Evolutionary conservation across 441 rosid species (phyloP).

Genomic region (Geranium incanum): DNA sequence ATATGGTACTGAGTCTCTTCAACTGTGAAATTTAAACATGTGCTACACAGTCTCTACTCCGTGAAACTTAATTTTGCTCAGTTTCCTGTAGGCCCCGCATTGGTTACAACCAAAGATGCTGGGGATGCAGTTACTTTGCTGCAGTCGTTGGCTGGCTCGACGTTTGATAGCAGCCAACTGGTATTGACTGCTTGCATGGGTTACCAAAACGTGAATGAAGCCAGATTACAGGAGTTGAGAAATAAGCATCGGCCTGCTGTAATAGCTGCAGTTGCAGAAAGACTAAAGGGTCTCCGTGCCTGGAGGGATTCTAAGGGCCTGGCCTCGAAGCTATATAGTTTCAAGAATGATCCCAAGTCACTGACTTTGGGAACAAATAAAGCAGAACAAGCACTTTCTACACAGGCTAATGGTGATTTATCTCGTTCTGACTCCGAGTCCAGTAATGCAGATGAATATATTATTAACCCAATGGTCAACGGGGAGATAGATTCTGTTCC

Average conservation of each 20-base stretch:
- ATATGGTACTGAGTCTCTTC: conserved; percentile 57
- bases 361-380: conserved; percentile 11
- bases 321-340: conserved; percentile 75
- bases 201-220: conserved; percentile 82
- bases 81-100: conserved; percentile 76
- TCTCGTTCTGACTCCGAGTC: conserved; percentile 71
- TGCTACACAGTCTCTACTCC: background rate
- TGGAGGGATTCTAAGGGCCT: conserved; percentile 43
- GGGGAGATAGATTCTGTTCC: conserved; percentile 66
- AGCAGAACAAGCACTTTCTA: conserved; percentile 24
- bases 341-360: conserved; percentile 35
- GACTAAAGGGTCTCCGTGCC: conserved; percentile 89
- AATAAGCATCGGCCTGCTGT: conserved; percentile 83
- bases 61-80: conserved; percentile 29
- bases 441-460: conserved; percentile 66
- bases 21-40: too few species aligned
- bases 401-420: conserved; percentile 50
- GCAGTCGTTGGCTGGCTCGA: conserved; percentile 91
- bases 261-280: conserved; percentile 72
- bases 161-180: conserved; percentile 99
- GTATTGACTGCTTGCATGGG: conserved; percentile 99
- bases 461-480: conserved; percentile 62
- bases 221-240: conserved; percentile 69
- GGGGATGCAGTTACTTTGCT: conserved; percentile 98
- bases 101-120: conserved; percentile 95